Base-by-base conservation (phyloP, 352 stramenopile species). In the Phytopythium mirpurense region DNA sequence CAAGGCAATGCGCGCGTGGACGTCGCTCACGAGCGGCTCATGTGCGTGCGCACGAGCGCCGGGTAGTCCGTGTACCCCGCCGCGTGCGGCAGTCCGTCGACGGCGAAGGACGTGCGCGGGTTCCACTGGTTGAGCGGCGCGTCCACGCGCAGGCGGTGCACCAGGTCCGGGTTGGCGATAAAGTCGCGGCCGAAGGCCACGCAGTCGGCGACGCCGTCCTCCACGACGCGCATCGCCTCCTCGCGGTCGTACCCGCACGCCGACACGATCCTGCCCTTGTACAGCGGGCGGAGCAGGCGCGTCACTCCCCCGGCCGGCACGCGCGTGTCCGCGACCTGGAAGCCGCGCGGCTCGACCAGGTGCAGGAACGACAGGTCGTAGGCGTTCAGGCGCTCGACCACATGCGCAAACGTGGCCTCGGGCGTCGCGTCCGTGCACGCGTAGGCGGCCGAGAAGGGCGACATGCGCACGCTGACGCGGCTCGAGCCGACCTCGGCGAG, bases 91-190 rank as follows among this genome's bases (percentile, higher is more conserved):
- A 48, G 52, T 31, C 60, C 31, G 35, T 55, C 57, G 18, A 42
- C 47, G 31, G 51, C 46, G 52, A 63, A 76, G 46, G 65, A 74
- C 31, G 60, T 71, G 23, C 49, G 52, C 31, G 56, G 55, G 52
- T 81, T 52, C 5, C 55, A 78, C 0, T 41, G 49, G 51, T 78
- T 81, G 19, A 76, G 62, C 26, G 72, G 57, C 11, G 65, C 58
- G 18, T 62, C 56, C 32, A 78, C 31, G 46, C 68, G 41, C n/a
- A 88, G 56, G 16, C 72, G 67, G 37, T 68, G 56, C 27, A 82
- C 68, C n/a, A 88, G 44, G 55, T 88, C 76, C 37, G 78, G 76
- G 54, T 86, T 88, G 12, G 73, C 52, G 53, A 88, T 82, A 59
- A 85, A 88, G n/a, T 55, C 47, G 14, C 71, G 66, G 8, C 74